Conservation (phyloP, 306 rosid genomes). For the Vigna radiata region DNA sequence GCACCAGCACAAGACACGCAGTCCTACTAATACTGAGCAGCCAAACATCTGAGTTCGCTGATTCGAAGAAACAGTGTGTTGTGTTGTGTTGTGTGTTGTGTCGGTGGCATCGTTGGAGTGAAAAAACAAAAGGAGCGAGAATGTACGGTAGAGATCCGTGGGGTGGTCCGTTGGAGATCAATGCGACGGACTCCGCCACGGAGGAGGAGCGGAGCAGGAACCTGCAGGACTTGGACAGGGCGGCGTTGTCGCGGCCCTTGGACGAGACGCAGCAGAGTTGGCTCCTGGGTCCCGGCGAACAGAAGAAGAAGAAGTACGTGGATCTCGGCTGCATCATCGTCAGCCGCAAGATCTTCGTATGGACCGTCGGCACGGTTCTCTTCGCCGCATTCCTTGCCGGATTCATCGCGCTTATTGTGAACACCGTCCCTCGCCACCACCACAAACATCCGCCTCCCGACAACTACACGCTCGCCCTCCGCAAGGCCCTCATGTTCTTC, state of each 20-base stretch:
- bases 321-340: slow-evolving; percentile 97
- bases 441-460: slow-evolving; percentile 75
- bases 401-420: slow-evolving; percentile 73
- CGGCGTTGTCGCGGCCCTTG: slow-evolving; percentile 84
- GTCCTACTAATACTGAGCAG: neutral
- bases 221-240: slow-evolving; percentile 80
- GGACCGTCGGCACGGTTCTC: slow-evolving; percentile 80
- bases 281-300: slow-evolving; percentile 90
- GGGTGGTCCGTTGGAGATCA: slow-evolving; percentile 98
- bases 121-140: slow-evolving; percentile 12
- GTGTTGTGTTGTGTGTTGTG: slow-evolving; percentile 9
- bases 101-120: slow-evolving; percentile 1
- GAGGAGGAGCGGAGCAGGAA: slow-evolving; percentile 98
- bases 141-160: slow-evolving; percentile 99
- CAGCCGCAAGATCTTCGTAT: slow-evolving; percentile 89
- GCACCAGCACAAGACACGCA: neutral
- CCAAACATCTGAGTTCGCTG: neutral
- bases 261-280: slow-evolving; percentile 99
- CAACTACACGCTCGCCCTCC: slow-evolving; percentile 93
- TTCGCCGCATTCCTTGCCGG: slow-evolving; percentile 77
- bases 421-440: slow-evolving; percentile 84
- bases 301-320: slow-evolving; percentile 98
- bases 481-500: slow-evolving; percentile 96
- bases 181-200: slow-evolving; percentile 87
- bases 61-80: neutral